Evolutionary conservation across 129 eudicot genomes (phyloP).

Genomic region (Deinandra increscens): DNA sequence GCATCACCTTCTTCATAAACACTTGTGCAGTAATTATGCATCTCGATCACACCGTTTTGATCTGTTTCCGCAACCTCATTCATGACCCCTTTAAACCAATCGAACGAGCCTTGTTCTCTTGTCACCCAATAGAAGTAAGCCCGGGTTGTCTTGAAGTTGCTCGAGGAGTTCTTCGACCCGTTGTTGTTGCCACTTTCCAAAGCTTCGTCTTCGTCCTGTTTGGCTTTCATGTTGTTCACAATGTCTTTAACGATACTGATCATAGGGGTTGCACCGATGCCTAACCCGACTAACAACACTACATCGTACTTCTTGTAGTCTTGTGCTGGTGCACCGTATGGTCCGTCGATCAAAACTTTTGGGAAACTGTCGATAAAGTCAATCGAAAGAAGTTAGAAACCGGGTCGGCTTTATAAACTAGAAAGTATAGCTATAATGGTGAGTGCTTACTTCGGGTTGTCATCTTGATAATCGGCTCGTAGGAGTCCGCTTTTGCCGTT

Average conservation of each 20-base stretch:
- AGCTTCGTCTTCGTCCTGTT: conserved; percentile 31
- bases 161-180: conserved; percentile 13
- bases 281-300: conserved; percentile 62
- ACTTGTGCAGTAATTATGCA: conserved; percentile 85
- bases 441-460: conserved; percentile 37
- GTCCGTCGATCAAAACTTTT: conserved; percentile 54
- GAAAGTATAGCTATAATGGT: not conserved
- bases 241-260: conserved; percentile 68
- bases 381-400: conserved; percentile 17
- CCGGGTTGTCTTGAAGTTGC: conserved; percentile 32
- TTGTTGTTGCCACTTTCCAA: conserved; percentile 18
- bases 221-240: conserved; percentile 52
- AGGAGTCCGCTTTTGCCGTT: conserved; percentile 57
- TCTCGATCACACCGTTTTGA: conserved; percentile 49
- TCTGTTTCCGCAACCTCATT: conserved; percentile 61
- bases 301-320: conserved; percentile 65
- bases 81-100: conserved; percentile 77
- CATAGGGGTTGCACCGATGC: conserved; percentile 70
- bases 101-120: conserved; percentile 64
- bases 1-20: conserved; percentile 88
- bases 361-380: conserved; percentile 43
- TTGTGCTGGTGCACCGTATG: conserved; percentile 79
- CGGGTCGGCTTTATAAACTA: not conserved
- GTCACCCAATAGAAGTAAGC: conserved; percentile 80
- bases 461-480: conserved; percentile 45